Conservation (phyloP, 768 basidiomycete species). For the Pulveroboletus sp. region DNA sequence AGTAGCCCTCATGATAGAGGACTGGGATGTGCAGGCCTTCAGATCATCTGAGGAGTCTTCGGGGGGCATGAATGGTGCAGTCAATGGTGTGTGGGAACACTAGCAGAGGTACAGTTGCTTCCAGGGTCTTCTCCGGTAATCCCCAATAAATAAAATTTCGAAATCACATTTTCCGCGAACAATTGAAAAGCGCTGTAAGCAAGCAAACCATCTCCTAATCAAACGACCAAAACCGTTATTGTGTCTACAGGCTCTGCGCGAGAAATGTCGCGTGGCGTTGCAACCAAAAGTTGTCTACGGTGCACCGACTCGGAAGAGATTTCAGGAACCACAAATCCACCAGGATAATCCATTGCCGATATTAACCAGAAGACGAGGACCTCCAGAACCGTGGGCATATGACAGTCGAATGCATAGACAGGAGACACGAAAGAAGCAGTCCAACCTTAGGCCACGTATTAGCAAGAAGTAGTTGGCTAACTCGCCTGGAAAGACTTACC, state of each 20-base stretch:
- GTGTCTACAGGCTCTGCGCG: conserved; percentile 18
- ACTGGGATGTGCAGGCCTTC: no score
- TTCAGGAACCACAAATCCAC: conserved; percentile 30
- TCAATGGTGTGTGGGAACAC: no score
- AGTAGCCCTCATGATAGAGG: no score
- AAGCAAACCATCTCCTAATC: background rate
- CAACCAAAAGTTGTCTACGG: conserved; percentile 24
- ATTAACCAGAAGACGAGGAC: conserved; percentile 52
- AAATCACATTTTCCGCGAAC: no score
- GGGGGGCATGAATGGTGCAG: no score
- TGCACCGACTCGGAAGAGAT: conserved; percentile 16
- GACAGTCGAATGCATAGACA: conserved; percentile 39
- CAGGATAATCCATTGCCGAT: conserved; percentile 44
- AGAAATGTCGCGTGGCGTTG: conserved; percentile 26
- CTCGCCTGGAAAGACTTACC: conserved; percentile 24
- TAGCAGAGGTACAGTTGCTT: no score
- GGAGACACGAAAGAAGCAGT: conserved; percentile 48
- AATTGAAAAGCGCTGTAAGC: no score
- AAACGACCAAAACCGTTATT: conserved; percentile 13
- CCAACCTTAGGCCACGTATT: conserved; percentile 40
- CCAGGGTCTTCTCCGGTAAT: no score
- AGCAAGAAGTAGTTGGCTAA: background rate
- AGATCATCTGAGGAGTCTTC: no score
- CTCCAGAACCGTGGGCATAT: conserved; percentile 48
- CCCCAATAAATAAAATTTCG: no score